These are phyloP conservation scores for Simplicillium aogashimaense DNA, from an alignment of 2,329 filamentous ascomycete species.

Conservation along the genomic window DNA sequence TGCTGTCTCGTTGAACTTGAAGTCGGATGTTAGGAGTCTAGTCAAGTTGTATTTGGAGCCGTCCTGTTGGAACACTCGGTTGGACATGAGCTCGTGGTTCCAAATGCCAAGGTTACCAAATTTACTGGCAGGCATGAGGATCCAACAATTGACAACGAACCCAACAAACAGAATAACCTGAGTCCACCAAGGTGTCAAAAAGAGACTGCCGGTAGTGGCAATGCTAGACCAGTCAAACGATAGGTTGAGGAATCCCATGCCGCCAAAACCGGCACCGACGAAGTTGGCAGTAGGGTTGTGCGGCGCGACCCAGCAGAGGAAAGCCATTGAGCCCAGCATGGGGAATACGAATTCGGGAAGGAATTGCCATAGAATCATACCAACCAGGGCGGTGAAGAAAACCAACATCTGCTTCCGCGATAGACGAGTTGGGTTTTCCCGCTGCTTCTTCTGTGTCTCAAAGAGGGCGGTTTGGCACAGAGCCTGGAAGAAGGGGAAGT, in stretches of 20 bases:
- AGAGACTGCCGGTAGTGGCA: conserved; percentile 37
- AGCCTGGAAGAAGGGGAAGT: conserved; percentile 33
- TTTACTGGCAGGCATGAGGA: conserved; percentile 48
- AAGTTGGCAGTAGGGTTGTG: conserved; percentile 49
- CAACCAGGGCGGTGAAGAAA: conserved; percentile 43
- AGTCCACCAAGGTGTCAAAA: conserved; percentile 49
- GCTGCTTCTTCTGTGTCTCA: conserved; percentile 43
- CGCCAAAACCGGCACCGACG: conserved; percentile 48
- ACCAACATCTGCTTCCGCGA: conserved; percentile 44
- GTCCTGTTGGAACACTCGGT: conserved; percentile 34
- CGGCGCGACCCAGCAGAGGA: conserved; percentile 55
- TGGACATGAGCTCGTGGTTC: conserved; percentile 47
- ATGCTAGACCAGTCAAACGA: conserved; percentile 53
- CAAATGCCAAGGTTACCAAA: conserved; percentile 44
- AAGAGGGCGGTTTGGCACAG: conserved; percentile 47
- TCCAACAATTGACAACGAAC: conserved; percentile 46
- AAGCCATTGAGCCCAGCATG: conserved; percentile 48
- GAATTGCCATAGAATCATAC: conserved; percentile 50
- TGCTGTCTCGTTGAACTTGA: conserved; percentile 35
- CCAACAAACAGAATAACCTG: conserved; percentile 45
- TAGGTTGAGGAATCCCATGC: conserved; percentile 51
- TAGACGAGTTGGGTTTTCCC: conserved; percentile 34
- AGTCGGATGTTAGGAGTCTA: conserved; percentile 20
- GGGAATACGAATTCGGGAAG: conserved; percentile 51
- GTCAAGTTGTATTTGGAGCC: conserved; percentile 23